Evolutionary conservation across 2,329 filamentous ascomycete species (phyloP).

Genomic region (Colletotrichum camelliae): DNA sequence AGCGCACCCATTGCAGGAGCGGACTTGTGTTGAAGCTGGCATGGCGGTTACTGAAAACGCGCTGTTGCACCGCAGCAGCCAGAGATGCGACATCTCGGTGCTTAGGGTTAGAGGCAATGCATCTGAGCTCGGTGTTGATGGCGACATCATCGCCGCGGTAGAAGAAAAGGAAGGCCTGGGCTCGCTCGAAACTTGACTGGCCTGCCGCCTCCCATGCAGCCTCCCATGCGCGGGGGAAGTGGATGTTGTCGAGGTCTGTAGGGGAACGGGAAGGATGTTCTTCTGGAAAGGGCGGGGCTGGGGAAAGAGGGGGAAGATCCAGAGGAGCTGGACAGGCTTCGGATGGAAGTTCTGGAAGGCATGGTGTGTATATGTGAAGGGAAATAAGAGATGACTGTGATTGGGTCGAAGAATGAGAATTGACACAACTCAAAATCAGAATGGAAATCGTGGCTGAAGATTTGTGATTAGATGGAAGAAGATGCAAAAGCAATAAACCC

Average conservation of each 20-base stretch:
- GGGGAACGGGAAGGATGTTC: background rate
- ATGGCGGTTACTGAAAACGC: slow-evolving; percentile 33
- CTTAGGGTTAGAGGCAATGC: slow-evolving; percentile 30
- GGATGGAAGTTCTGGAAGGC: background rate
- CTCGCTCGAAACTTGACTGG: slow-evolving; percentile 31
- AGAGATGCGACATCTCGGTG: slow-evolving; percentile 22
- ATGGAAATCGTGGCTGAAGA: accelerated
- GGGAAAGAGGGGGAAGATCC: background rate
- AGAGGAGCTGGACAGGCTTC: background rate
- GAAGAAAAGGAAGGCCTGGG: slow-evolving; percentile 35
- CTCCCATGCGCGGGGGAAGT: background rate
- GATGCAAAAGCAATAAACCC: background rate
- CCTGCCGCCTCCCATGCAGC: slow-evolving; percentile 1
- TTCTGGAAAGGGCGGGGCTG: background rate
- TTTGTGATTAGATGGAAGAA: background rate
- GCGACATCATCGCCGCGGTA: slow-evolving; percentile 30
- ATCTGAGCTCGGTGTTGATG: slow-evolving; percentile 28
- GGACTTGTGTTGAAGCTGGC: slow-evolving; percentile 32
- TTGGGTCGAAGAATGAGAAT: background rate
- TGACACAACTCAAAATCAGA: accelerated
- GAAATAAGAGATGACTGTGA: background rate
- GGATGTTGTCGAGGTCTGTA: background rate
- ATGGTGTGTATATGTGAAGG: background rate
- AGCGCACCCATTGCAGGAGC: slow-evolving; percentile 35
- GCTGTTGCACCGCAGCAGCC: slow-evolving; percentile 30